A percentile compares a stretch with the other conserved stretches of the same genome.
These are phyloP conservation scores for Globisporangium paroecandrum DNA, from an alignment of 352 stramenopile species.

Conservation along the genomic window DNA sequence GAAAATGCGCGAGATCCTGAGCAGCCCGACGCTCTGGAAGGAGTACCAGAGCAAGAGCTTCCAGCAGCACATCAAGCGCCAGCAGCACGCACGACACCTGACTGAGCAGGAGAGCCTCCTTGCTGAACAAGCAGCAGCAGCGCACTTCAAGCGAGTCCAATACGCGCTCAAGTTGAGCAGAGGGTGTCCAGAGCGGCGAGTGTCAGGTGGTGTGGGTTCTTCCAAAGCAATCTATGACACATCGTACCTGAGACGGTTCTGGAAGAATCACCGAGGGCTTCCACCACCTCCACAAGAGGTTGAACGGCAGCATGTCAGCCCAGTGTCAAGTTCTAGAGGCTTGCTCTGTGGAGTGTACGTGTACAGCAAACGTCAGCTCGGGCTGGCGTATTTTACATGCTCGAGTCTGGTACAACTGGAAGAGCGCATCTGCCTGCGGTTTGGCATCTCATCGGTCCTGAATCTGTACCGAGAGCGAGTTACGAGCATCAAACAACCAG, in stretches of 20 bases:
- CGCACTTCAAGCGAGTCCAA: conserved; percentile 24
- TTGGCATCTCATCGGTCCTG: conserved; percentile 25
- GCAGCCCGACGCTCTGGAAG: conserved; percentile 29
- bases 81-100: conserved; percentile 36
- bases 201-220: not conserved
- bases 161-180: not conserved
- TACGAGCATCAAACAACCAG: not conserved
- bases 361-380: conserved; percentile 32
- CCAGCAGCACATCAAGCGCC: conserved; percentile 48
- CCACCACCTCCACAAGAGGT: not conserved
- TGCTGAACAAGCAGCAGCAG: conserved; percentile 22
- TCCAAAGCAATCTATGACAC: not conserved
- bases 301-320: not conserved
- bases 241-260: conserved; percentile 35
- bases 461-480: conserved; percentile 53
- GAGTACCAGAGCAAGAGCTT: conserved; percentile 57
- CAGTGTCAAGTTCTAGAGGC: not conserved
- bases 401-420: conserved; percentile 41
- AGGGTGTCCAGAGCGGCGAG: not conserved
- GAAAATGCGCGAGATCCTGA: conserved; percentile 16
- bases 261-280: conserved; percentile 3
- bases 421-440: conserved; percentile 23
- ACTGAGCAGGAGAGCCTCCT: conserved; percentile 22
- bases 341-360: conserved; percentile 57
- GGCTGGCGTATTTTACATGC: conserved; percentile 52